phyloP scores from a whole-genome alignment of 2,329 filamentous ascomycete genomes.

The Moelleriella libera region DNA sequence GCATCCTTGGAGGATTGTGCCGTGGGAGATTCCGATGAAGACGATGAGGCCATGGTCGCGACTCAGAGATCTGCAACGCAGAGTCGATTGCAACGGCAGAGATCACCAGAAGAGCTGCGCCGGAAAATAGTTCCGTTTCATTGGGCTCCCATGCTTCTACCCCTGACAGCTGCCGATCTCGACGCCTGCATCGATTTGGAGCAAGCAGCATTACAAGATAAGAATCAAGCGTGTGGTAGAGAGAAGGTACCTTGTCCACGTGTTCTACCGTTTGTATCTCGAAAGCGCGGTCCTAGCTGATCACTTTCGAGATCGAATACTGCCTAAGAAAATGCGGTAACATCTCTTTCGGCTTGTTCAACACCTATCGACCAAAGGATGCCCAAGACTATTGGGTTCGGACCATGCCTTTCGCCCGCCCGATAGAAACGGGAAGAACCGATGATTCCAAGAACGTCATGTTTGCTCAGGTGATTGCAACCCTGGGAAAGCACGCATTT shows the following conservation, averaged over 20 bases:
- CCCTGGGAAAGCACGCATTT: constrained; percentile 46
- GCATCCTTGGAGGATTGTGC: constrained; percentile 3
- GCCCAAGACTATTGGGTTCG: constrained; percentile 32
- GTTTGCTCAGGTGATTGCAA: constrained; percentile 65
- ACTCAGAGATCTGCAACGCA: constrained; percentile 1
- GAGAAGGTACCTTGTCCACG: constrained; percentile 32
- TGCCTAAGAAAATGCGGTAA: constrained; percentile 26
- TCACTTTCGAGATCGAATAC: constrained; percentile 12
- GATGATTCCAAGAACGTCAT: constrained; percentile 36
- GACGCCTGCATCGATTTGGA: constrained; percentile 30
- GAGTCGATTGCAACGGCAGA: constrained; percentile 2
- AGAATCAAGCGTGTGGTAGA: constrained; percentile 30
- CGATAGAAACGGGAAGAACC: constrained; percentile 36
- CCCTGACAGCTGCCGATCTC: constrained; percentile 52
- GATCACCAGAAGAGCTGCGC: constrained; percentile 5
- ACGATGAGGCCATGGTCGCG: constrained; percentile 4
- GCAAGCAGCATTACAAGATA: constrained; percentile 34
- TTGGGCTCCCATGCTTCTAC: constrained; percentile 49
- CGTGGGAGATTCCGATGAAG: constrained; percentile 5
- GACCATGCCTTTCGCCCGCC: constrained; percentile 33
- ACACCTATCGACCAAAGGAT: constrained; percentile 38
- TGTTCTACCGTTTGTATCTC: not conserved
- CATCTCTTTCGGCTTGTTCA: constrained; percentile 69
- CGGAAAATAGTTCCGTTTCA: constrained; percentile 35
- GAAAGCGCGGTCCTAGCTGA: constrained; percentile 1